phyloP scores from a whole-genome alignment of 495 filamentous ascomycete genomes.

The Entonaema liquescens region DNA sequence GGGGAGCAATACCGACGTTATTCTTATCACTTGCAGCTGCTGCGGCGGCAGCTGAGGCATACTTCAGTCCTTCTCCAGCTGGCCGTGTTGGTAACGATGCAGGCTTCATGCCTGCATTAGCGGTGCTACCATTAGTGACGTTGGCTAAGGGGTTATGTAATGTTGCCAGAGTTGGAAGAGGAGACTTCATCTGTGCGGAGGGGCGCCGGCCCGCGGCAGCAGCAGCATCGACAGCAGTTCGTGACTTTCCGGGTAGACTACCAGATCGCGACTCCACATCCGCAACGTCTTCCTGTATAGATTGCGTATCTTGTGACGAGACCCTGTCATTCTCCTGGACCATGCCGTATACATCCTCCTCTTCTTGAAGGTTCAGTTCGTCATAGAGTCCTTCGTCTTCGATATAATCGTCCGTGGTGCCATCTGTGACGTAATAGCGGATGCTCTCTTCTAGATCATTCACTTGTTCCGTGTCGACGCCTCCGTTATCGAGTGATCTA shows the following conservation, averaged over 20 bases:
- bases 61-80: constrained; percentile 91
- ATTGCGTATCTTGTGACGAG: constrained; percentile 95
- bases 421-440: constrained; percentile 92
- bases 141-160: constrained; percentile 74
- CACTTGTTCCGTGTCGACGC: constrained; percentile 85
- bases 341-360: constrained; percentile 86
- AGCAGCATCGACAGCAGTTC: constrained; percentile 59
- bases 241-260: constrained; percentile 62
- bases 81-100: constrained; percentile 84
- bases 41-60: constrained; percentile 94
- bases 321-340: constrained; percentile 81
- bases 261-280: constrained; percentile 68
- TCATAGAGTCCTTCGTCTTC: constrained; percentile 95
- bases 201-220: constrained; percentile 71
- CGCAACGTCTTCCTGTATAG: constrained; percentile 81
- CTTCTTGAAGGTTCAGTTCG: constrained; percentile 89
- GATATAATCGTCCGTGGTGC: constrained; percentile 84
- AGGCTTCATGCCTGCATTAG: constrained; percentile 78
- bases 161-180: constrained; percentile 87
- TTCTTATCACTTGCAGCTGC: constrained; percentile 95
- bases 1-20: constrained; percentile 90
- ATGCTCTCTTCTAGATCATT: constrained; percentile 89
- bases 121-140: constrained; percentile 65
- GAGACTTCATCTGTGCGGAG: constrained; percentile 92
- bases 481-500: constrained; percentile 90